Base-by-base conservation (phyloP, 257 asterid species). In the Solanum chmielewskii region DNA sequence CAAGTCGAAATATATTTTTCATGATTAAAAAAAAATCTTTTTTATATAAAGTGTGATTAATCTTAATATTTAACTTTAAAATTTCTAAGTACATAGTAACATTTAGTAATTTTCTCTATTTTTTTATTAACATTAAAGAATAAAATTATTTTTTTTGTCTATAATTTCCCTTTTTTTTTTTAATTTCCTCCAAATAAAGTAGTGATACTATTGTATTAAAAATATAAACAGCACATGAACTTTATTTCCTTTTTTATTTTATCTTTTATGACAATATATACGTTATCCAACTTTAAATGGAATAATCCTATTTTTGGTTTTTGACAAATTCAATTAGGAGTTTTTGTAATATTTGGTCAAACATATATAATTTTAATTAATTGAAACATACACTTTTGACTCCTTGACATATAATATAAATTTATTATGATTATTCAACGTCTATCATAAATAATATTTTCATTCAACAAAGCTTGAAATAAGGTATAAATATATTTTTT, bases 381-480 rank as follows among this genome's bases (percentile, higher is more conserved):
- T 62, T 62, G 31, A 2, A 62, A 62, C 31, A 14, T 25, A 27
- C 2, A 66, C 4, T 66, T n/a, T 62, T 66, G 74, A 2, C 27
- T 2, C 9, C 11, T 25, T 21, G 6, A 18, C 11, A 56, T 20
- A 5, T 66, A 0, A 25, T 3, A 66, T 13, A 66, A 66, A 12
- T 68, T 68, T 68, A 68, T 13, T 27, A 27, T 68, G 11, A 6
- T 68, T 0, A 12, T 64, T 64, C 16, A n/a, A 64, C 0, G 8
- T 64, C 14, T n/a, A 2, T 64, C 0, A 3, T n/a, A 64, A 64
- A n/a, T 2, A n/a, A 4, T 11, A 0, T 11, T 4, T 21, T 21
- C 23, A 9, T 0, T 2, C 1, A 4, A 23, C 3, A 23, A 7
- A 52, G 0, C 2, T 6, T 52, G 9, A 52, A 52, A 16, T 16